Evolutionary conservation across 495 filamentous ascomycete genomes (phyloP).

Genomic region (Tuber indicum): DNA sequence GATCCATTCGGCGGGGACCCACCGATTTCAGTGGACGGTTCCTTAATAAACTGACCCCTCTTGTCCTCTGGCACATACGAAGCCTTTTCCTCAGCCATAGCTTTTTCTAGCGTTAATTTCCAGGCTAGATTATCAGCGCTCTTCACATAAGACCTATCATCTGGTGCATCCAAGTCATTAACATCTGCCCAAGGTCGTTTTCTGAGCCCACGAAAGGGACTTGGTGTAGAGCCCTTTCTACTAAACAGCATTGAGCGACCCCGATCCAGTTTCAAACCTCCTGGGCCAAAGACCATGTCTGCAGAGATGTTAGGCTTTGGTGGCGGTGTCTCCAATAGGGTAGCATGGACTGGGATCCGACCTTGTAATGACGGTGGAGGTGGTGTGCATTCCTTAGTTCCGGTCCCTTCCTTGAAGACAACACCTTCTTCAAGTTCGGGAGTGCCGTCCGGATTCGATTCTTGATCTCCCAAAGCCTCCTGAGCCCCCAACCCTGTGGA

Average conservation of each 20-base stretch:
- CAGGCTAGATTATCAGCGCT: constrained; percentile 12
- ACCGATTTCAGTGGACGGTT: not conserved
- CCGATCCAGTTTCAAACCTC: constrained; percentile 27
- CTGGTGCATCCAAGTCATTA: constrained; percentile 11
- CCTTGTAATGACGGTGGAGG: not conserved
- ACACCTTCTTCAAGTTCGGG: constrained; percentile 1
- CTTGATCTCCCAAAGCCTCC: not conserved
- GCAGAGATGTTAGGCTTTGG: not conserved
- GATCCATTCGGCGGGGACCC: not conserved
- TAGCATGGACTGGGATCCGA: not conserved
- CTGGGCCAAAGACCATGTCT: constrained; percentile 17
- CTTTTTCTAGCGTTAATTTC: constrained; percentile 14
- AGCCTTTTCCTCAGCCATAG: not conserved
- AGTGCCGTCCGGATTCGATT: not conserved
- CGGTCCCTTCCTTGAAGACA: constrained; percentile 11
- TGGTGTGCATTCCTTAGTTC: constrained; percentile 25
- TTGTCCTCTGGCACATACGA: constrained; percentile 5
- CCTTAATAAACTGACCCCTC: constrained; percentile 2
- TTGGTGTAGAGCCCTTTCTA: constrained; percentile 20
- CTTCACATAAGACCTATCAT: constrained; percentile 7
- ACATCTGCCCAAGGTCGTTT: not conserved
- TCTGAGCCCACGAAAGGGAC: constrained; percentile 27
- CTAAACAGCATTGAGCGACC: constrained; percentile 33
- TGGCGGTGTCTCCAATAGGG: constrained; percentile 3
- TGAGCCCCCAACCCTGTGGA: not conserved